Percentiles rank a stretch among this genome's conserved stretches.
phyloP scores from a whole-genome alignment of 257 asterid species.

The Primulina huaijiensis region DNA sequence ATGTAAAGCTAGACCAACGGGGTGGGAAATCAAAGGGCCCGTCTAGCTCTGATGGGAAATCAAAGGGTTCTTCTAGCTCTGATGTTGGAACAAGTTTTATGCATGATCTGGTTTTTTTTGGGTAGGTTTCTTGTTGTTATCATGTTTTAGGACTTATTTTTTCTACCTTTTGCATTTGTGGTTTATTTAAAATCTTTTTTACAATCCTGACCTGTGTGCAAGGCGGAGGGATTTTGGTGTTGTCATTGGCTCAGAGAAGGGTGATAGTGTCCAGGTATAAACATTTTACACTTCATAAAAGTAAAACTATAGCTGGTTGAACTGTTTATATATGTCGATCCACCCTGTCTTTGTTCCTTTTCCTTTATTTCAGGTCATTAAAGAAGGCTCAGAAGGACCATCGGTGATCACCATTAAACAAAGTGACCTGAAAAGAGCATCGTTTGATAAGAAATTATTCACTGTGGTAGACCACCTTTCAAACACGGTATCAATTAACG shows the following conservation, averaged over 20 bases:
- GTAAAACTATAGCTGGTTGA: not conserved
- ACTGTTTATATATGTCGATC: not conserved
- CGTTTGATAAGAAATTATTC: conserved; percentile 83
- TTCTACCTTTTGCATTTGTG: not conserved
- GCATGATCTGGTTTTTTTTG: conserved; percentile 84
- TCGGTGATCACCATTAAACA: conserved; percentile 48
- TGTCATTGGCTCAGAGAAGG: conserved; percentile 79
- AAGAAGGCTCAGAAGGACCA: conserved; percentile 75
- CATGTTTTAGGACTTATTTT: conserved; percentile 15
- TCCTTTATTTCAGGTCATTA: conserved; percentile 53
- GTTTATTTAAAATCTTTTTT: conserved; percentile 17
- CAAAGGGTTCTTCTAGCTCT: conserved; percentile 65
- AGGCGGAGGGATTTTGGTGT: conserved; percentile 93
- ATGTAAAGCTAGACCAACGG: conserved; percentile 38
- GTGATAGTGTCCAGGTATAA: conserved; percentile 67
- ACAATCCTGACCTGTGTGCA: conserved; percentile 29
- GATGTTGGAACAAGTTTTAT: conserved; percentile 41
- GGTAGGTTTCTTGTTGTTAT: conserved; percentile 45
- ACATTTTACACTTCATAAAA: conserved; percentile 15
- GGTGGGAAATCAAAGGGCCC: conserved; percentile 68
- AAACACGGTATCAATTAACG: conserved; percentile 65
- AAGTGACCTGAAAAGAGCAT: conserved; percentile 67
- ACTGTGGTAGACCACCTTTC: conserved; percentile 64
- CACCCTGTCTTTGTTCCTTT: not conserved
- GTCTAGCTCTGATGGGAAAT: conserved; percentile 59